A percentile compares a stretch with the other conserved stretches of the same genome.
These are phyloP conservation scores for Mixia osmundae DNA, from an alignment of 1,284 basidiomycete genomes.

Conservation along the genomic window DNA sequence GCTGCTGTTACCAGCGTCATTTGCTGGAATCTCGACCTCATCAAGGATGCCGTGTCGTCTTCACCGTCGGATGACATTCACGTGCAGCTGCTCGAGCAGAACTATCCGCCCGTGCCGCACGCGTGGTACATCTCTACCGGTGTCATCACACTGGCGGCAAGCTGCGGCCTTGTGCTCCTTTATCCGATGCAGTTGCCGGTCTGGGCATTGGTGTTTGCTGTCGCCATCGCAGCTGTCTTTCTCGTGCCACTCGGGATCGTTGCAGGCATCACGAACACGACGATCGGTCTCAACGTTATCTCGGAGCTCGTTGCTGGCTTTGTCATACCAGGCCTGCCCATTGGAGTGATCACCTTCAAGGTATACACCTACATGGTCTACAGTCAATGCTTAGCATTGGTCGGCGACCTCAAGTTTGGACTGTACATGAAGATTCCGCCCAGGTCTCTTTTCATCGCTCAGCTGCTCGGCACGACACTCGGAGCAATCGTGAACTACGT, in stretches of 20 bases:
- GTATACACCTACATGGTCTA: constrained; percentile 20
- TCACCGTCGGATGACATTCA: constrained; percentile 14
- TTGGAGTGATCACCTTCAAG: constrained; percentile 19
- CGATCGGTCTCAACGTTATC: constrained; percentile 20
- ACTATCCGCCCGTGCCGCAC: constrained; percentile 21
- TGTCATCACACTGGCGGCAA: constrained; percentile 17
- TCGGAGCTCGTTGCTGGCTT: constrained; percentile 24
- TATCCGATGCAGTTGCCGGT: constrained; percentile 24
- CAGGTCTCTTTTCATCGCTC: constrained; percentile 23
- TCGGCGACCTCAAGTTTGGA: constrained; percentile 23
- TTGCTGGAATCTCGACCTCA: constrained; percentile 24
- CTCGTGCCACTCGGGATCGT: constrained; percentile 16
- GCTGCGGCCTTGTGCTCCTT: constrained; percentile 19
- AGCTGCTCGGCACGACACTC: constrained; percentile 18
- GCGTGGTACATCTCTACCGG: constrained; percentile 21
- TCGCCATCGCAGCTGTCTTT: constrained; percentile 22
- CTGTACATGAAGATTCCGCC: constrained; percentile 21
- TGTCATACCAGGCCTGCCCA: constrained; percentile 19
- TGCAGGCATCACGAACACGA: constrained; percentile 11
- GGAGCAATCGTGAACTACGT: constrained; percentile 14
- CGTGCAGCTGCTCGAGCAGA: constrained; percentile 18
- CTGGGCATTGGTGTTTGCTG: constrained; percentile 23
- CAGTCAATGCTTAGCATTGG: constrained; percentile 18
- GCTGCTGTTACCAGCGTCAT: constrained; percentile 22
- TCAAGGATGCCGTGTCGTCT: constrained; percentile 19